Base-by-base conservation (phyloP, 73 alveolate species). In the Stentor coeruleus region DNA sequence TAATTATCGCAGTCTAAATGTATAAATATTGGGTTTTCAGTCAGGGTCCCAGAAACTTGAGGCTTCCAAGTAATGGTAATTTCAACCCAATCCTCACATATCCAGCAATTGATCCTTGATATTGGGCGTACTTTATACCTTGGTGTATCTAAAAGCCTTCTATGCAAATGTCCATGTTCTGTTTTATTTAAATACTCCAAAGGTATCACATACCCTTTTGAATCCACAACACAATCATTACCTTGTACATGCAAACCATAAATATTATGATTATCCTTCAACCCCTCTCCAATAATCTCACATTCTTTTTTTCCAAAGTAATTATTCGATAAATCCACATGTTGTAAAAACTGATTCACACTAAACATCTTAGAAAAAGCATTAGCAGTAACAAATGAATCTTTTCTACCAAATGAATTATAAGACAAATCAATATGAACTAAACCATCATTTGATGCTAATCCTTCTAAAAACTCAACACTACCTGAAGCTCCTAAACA, bases 181-280 rank as follows among this genome's bases (percentile, higher is more conserved):
- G 11, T 66, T 33, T 40, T 2, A 20, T 66, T 66, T 40, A 14
- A 28, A 66, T 35, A 14, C 6, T 31, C 38, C 35, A 41, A 77
- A 49, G 59, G 95, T 87, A 20, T 81, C 30, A 92, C 84, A 84
- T 87, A 94, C 57, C 98, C 97, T 58, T 88, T 88, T 31, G 94
- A 81, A 84, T 94, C 94, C 28, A 93, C 88, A 81, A 84, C 85
- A 88, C 94, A 86, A 35, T 91, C 93, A 86, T 92, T 92, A 3
- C 98, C 98, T 38, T 87, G 90, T 81, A 94, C 91, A 80, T 94
- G 98, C 49, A 94, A 66, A 14, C 98, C 98, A 57, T 83, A 73
- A 15, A 94, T 74, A 1, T 88, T 87, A 73, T 92, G 97, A 88
- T 94, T 94, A 14, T 59, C 83, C 85, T 85, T 85, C 31, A 93